phyloP scores from a whole-genome alignment of 345 rosid species.

The Abelmoschus esculentus region DNA sequence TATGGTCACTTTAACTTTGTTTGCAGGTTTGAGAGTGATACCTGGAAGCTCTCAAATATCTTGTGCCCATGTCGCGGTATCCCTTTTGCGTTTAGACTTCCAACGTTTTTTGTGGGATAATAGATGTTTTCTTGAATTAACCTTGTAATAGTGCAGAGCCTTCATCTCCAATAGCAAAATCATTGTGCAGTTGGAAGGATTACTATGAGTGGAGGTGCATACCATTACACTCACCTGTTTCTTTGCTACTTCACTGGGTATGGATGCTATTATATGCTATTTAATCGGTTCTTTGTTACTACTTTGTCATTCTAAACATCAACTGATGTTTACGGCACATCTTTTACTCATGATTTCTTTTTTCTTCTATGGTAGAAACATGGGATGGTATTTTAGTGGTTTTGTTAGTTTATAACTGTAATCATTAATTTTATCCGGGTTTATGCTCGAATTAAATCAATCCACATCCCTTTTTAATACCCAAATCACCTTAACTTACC shows the following conservation, averaged over 20 bases:
- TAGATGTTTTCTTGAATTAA: constrained; percentile 9
- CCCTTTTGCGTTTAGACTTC: constrained; percentile 6
- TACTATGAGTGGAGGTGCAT: constrained; percentile 78
- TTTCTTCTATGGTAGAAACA: not conserved
- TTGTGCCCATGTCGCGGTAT: constrained; percentile 76
- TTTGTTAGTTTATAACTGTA: not conserved
- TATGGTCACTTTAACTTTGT: not conserved
- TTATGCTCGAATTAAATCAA: no score
- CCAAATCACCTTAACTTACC: no score
- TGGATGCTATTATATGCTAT: constrained; percentile 6
- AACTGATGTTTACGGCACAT: not conserved
- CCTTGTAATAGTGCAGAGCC: constrained; percentile 40
- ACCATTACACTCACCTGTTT: constrained; percentile 69
- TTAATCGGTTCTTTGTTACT: not conserved
- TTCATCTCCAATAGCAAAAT: constrained; percentile 25
- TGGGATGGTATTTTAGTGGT: not conserved
- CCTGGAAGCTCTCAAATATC: constrained; percentile 57
- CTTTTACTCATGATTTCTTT: not conserved
- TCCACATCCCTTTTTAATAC: no score
- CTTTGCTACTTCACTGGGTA: constrained; percentile 96
- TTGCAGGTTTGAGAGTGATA: constrained; percentile 29
- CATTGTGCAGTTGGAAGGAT: constrained; percentile 50
- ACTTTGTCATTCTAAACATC: not conserved
- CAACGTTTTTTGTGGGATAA: not conserved
- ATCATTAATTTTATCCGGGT: no score